Conservation (phyloP, 208 protist genomes). For the Zelonia costaricensis region DNA sequence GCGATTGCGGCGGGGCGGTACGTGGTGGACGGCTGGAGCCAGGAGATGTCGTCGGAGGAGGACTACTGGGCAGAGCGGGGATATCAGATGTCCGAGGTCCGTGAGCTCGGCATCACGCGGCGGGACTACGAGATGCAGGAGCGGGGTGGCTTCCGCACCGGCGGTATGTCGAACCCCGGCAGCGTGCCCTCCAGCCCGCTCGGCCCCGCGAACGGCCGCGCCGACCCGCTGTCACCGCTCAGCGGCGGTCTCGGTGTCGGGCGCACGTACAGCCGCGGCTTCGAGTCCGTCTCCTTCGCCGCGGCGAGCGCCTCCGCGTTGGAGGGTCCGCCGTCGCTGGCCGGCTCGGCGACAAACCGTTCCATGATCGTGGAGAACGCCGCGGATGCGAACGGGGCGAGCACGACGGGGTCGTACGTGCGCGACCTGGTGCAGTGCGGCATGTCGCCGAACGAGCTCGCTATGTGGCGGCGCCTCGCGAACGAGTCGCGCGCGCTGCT, state of each 20-base stretch:
- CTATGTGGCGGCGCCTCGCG: slow-evolving; percentile 53
- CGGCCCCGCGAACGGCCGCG: not conserved
- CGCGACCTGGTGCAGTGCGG: slow-evolving; percentile 27
- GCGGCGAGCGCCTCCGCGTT: not conserved
- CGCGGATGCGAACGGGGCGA: not conserved
- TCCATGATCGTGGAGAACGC: slow-evolving; percentile 5
- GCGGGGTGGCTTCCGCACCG: not conserved
- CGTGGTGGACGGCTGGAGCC: slow-evolving; percentile 29
- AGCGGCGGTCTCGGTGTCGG: not conserved
- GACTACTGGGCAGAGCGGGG: slow-evolving; percentile 79
- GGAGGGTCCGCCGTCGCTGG: not conserved
- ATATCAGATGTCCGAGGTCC: slow-evolving; percentile 51
- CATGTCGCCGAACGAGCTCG: slow-evolving; percentile 43
- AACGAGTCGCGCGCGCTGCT: slow-evolving; percentile 61
- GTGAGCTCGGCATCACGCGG: slow-evolving; percentile 36
- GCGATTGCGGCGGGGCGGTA: slow-evolving; percentile 17
- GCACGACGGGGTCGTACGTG: not conserved
- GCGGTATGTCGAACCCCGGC: not conserved
- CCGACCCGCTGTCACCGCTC: not conserved
- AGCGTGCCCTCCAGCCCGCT: slow-evolving; percentile 12
- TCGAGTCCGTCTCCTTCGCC: not conserved
- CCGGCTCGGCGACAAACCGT: not conserved
- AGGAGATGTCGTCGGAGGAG: slow-evolving; percentile 38
- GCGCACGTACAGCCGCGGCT: not conserved
- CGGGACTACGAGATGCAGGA: slow-evolving; percentile 53